A percentile compares a stretch with the other conserved stretches of the same genome.
phyloP scores from a whole-genome alignment of 306 rosid genomes.

The Rosa persica region DNA sequence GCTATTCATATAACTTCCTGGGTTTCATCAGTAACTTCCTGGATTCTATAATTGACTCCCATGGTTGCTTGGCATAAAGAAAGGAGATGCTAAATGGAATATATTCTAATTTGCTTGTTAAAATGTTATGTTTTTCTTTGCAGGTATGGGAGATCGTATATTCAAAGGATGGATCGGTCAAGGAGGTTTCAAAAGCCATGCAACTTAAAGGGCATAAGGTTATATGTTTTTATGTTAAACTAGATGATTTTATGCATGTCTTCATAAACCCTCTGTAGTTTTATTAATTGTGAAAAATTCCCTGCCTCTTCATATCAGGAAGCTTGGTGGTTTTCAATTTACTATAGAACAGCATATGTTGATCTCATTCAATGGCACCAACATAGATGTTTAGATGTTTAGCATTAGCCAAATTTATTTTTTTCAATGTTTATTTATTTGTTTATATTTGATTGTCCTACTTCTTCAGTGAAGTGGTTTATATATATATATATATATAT shows the following conservation, averaged over 20 bases:
- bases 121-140: constrained; percentile 5
- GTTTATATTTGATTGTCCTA: background rate
- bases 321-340: background rate
- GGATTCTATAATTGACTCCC: background rate
- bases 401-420: background rate
- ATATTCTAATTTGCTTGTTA: background rate
- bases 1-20: background rate
- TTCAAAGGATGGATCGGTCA: constrained; percentile 92
- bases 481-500: background rate
- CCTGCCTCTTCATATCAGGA: background rate
- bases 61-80: background rate
- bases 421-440: background rate
- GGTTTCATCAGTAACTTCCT: background rate
- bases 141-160: constrained; percentile 95
- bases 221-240: constrained; percentile 17
- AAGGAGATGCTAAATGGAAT: background rate
- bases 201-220: constrained; percentile 99
- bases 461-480: background rate
- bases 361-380: background rate
- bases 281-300: background rate
- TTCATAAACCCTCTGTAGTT: background rate
- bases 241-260: constrained; percentile 4
- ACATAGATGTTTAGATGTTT: background rate
- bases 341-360: background rate
- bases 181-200: constrained; percentile 89